Evolutionary conservation across 352 stramenopile genomes (phyloP).

Genomic region (Halophytophthora batemanensis): DNA sequence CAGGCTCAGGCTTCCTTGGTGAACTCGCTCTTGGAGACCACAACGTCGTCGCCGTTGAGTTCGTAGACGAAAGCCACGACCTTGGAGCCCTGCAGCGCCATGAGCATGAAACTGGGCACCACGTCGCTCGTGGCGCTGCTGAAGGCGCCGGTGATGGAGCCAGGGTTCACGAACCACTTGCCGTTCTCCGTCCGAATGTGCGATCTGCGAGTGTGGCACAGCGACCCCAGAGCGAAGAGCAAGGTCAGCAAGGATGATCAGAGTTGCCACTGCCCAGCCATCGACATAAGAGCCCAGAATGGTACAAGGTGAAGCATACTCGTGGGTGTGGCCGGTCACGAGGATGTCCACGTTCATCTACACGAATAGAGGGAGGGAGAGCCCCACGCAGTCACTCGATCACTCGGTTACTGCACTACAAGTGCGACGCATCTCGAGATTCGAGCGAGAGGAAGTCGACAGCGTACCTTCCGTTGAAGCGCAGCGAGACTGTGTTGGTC

Average conservation of each 20-base stretch:
- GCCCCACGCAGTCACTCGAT: not conserved
- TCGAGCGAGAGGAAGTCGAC: not conserved
- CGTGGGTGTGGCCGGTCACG: slow-evolving; percentile 93
- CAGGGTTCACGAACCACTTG: slow-evolving; percentile 97
- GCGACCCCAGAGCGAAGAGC: not conserved
- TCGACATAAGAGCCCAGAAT: not conserved
- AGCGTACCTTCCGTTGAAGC: slow-evolving; percentile 78
- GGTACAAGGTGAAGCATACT: slow-evolving; percentile 42
- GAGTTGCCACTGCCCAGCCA: not conserved
- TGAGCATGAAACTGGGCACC: slow-evolving; percentile 96
- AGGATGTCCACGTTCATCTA: slow-evolving; percentile 98
- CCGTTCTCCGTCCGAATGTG: slow-evolving; percentile 92
- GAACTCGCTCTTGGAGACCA: slow-evolving; percentile 89
- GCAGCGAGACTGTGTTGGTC: slow-evolving; percentile 86
- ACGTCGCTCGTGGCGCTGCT: slow-evolving; percentile 73
- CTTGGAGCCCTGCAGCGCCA: slow-evolving; percentile 96
- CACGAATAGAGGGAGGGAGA: slow-evolving; percentile 1
- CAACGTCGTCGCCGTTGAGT: slow-evolving; percentile 77
- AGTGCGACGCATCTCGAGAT: not conserved
- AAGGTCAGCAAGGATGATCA: not conserved
- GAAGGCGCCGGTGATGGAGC: slow-evolving; percentile 96
- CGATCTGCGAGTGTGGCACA: slow-evolving; percentile 48
- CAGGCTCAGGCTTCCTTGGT: slow-evolving; percentile 63
- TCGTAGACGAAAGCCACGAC: slow-evolving; percentile 98
- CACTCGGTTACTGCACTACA: not conserved